Conservation (phyloP, 768 basidiomycete species). For the Dentipellis fragilis region DNA sequence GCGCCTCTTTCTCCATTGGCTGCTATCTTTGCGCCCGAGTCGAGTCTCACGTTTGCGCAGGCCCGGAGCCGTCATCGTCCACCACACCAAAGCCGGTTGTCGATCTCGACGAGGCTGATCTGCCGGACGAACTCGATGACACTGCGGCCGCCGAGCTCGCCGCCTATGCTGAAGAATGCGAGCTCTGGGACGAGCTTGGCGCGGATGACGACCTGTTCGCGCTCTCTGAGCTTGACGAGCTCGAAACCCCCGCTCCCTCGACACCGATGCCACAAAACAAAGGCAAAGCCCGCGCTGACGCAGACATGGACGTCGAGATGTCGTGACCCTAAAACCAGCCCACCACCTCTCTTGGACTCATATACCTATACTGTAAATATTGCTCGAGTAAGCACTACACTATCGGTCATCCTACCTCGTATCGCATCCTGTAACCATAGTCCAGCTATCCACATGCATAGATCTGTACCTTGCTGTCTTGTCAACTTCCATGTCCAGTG, state of each 20-base stretch:
- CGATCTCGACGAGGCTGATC: not conserved
- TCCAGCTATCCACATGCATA: too few relatives aligned
- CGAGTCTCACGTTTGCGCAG: not conserved
- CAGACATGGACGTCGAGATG: constrained; percentile 10
- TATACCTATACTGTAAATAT: too few relatives aligned
- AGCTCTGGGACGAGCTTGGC: constrained; percentile 17
- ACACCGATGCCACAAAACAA: not conserved
- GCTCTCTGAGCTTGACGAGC: constrained; percentile 1
- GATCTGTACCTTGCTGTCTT: too few relatives aligned
- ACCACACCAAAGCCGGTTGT: not conserved
- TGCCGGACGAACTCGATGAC: constrained; percentile 27
- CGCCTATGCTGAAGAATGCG: constrained; percentile 48
- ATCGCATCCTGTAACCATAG: too few relatives aligned
- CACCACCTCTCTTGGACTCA: too few relatives aligned
- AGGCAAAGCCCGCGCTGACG: not conserved
- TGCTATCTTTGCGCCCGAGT: not conserved
- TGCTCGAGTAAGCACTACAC: too few relatives aligned
- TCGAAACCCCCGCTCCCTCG: not conserved
- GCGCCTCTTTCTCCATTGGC: not conserved
- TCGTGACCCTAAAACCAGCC: too few relatives aligned
- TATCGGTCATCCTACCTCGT: too few relatives aligned
- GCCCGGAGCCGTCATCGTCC: not conserved
- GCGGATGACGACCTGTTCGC: not conserved
- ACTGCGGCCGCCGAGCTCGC: constrained; percentile 47
- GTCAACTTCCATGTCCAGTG: too few relatives aligned